Evolutionary conservation across 148 eudicot species (phyloP), one percentile per base, ranked within the genome.

Genomic region (Rhododendron griersonianum): DNA sequence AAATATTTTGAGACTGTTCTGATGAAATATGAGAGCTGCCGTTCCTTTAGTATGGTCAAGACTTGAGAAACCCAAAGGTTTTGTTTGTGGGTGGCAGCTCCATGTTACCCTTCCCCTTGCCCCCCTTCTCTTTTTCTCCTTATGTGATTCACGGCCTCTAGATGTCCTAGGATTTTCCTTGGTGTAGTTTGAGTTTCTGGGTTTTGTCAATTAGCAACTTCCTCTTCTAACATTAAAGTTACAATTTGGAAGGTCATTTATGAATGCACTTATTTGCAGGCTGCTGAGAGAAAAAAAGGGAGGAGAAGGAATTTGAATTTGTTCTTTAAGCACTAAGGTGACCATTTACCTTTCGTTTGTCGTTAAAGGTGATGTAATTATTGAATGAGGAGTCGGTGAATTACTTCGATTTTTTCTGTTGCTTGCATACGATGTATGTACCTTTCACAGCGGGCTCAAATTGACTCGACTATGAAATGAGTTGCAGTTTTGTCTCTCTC

Each of bases 261-360:
- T 47, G 28, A 59, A 39, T 7, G 1, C 37, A 30, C 55, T 35
- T 47, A 15, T 59, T 78, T 87, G 81, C 89, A 90, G 92, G 92
- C 92, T 83, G 86, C 89, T 85, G 90, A 86, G 44, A 90, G 87
- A 84, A 90, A 79, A 87, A 90, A 86, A 81, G 88, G 88, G 83
- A 90, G 73, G 90, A 90, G 83, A 83, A 90, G 79, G 84, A 80
- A 85, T 23, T 67, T 88, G 69, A 63, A 63, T 21, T 30, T 14
- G 88, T 90, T 80, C 88, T 90, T 74, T 75, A 39, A 18, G 48
- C 47, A 39, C 23, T 75, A 37, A 75, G 47, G 47, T 19, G 14
- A 30, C 44, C 8, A 14, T 74, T 55, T 35, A 0, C n/a, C 19
- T 35, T 75, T 18, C 0, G 11, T 75, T 75, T 75, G 48, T 19